A percentile compares a stretch with the other conserved stretches of the same genome.
Evolutionary conservation across 805 yeast species (phyloP).

Genomic region (Wickerhamomyces bovis): DNA sequence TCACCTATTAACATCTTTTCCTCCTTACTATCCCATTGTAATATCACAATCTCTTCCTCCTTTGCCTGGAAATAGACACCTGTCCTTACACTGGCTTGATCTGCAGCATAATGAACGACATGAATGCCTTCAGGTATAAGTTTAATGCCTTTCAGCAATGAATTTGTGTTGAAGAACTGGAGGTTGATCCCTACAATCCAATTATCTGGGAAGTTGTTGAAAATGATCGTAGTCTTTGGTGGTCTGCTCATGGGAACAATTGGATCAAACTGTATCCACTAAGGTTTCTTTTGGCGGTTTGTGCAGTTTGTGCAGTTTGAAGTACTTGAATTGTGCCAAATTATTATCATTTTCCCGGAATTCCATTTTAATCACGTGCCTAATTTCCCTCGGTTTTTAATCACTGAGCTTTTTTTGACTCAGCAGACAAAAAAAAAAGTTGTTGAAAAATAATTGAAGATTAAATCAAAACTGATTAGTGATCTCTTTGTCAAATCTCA

Average conservation of each 20-base stretch:
- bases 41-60: constrained; percentile 28
- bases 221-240: constrained; percentile 25
- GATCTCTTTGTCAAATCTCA: neutral
- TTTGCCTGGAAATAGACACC: constrained; percentile 34
- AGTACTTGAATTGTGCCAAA: too few relatives aligned
- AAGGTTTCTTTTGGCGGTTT: too few relatives aligned
- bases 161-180: constrained; percentile 39
- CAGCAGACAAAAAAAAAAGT: neutral
- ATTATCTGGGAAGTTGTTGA: constrained; percentile 27
- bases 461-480: neutral
- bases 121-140: constrained; percentile 46
- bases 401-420: neutral
- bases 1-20: constrained; percentile 27
- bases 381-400: too few relatives aligned
- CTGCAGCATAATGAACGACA: constrained; percentile 44
- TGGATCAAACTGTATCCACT: neutral
- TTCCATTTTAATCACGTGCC: neutral
- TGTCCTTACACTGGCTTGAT: constrained; percentile 29
- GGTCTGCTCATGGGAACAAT: constrained; percentile 17
- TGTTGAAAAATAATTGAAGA: neutral
- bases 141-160: constrained; percentile 44
- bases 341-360: too few relatives aligned
- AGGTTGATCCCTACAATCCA: constrained; percentile 43
- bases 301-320: too few relatives aligned
- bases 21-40: constrained; percentile 32